Base-by-base conservation (phyloP, 176 grass and related monocot species). In the Themeda triandra region DNA sequence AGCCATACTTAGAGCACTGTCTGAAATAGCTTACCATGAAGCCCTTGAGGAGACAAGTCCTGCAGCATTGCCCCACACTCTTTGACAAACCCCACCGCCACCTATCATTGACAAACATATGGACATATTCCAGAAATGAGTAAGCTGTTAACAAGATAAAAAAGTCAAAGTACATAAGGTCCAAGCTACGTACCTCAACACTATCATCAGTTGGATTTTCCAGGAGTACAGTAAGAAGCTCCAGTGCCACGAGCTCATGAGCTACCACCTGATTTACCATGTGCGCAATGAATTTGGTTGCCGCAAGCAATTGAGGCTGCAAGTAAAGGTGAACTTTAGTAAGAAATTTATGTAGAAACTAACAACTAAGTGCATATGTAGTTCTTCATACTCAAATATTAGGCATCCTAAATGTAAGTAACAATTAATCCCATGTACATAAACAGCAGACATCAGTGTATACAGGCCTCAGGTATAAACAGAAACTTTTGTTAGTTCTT, bases 201-300 rank as follows among this genome's bases (percentile, higher is more conserved):
- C 96, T 95, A 77, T 98, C 96, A 90, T 98, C 96, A 35, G 92
- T 93, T 44, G 96, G 96, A 82, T 98, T 98, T 80, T 98, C 96
- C 36, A 98, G 84, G 25, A 98, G 83, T 23, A 95, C 86, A 28
- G 96, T 89, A 69, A 98, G 89, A 92, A 98, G 96, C 85, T 98
- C 96, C 48, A 95, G 65, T 3, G 93, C 87, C 41, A 98, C 83
- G 4, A 98, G 75, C 80, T 98, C 96, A 67, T 93, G 92, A 0
- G 87, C 93, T 39, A 98, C 96, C 18, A 96, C 89, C 86, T 98
- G 96, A 80, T 98, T 98, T 77, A 98, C 96, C 73, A 98, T 89
- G 82, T 98, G 96, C 18, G 96, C 96, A 79, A 98, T 94, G 69
- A 98, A 98, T 80, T 98, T 98, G 74, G 93, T 98, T 4, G 93